Conservation (phyloP, 805 yeast species). For the Wickerhamomyces sydowiorum region DNA sequence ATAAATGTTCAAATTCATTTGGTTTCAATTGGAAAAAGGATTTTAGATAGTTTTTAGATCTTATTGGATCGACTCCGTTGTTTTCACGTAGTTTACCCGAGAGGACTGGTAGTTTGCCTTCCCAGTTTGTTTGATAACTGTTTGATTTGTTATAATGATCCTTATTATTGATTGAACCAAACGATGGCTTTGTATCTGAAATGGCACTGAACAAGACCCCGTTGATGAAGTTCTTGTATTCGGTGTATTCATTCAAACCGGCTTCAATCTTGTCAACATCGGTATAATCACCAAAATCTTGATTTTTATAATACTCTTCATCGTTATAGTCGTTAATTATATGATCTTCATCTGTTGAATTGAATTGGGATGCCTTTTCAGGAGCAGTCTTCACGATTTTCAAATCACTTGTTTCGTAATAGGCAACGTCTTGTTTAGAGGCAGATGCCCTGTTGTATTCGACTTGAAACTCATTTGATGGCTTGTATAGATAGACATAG, state of each 20-base stretch:
- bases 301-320: constrained; percentile 14
- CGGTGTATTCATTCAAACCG: constrained; percentile 5
- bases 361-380: background rate
- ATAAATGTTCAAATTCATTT: constrained; percentile 11
- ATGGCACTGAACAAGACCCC: constrained; percentile 10
- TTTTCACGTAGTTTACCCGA: constrained; percentile 22
- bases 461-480: background rate
- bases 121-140: constrained; percentile 7
- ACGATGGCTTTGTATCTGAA: constrained; percentile 11
- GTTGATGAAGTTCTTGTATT: constrained; percentile 15
- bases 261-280: constrained; percentile 8
- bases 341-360: background rate
- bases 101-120: constrained; percentile 17
- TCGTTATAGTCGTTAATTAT: constrained; percentile 4
- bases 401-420: background rate
- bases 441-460: background rate
- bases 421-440: background rate
- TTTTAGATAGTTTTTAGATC: constrained; percentile 18
- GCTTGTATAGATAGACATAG: background rate
- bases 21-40: constrained; percentile 12
- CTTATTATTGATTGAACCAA: constrained; percentile 15
- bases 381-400: background rate
- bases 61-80: constrained; percentile 16
- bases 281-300: constrained; percentile 9
- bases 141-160: constrained; percentile 18